Conservation (phyloP, 345 rosid genomes). For the Rubroshorea leprosula region DNA sequence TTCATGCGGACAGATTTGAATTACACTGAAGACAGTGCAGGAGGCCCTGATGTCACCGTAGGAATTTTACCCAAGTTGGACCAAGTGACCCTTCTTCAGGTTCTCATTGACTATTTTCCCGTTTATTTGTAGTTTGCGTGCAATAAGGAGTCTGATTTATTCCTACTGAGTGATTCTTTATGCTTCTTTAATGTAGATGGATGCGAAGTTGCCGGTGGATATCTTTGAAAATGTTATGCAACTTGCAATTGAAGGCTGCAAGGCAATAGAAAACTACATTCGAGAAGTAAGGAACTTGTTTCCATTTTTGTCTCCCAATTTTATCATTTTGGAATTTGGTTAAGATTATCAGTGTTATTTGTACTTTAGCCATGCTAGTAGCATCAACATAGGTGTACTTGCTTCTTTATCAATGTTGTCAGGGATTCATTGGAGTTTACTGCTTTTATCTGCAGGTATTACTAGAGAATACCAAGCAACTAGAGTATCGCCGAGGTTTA, state of each 20-base stretch:
- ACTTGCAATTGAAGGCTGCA: slow-evolving; percentile 82
- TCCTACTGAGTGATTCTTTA: not conserved
- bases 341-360: no score
- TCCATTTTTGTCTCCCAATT: not conserved
- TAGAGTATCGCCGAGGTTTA: slow-evolving; percentile 63
- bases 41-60: slow-evolving; percentile 93
- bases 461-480: slow-evolving; percentile 70
- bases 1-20: slow-evolving; percentile 53
- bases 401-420: not conserved
- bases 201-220: slow-evolving; percentile 70
- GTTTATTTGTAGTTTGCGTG: not conserved
- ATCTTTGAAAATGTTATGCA: slow-evolving; percentile 83
- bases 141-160: not conserved
- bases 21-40: slow-evolving; percentile 93
- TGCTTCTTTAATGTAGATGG: slow-evolving; percentile 55
- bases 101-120: slow-evolving; percentile 18
- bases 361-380: no score
- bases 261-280: slow-evolving; percentile 69
- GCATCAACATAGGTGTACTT: not conserved
- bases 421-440: not conserved
- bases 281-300: slow-evolving; percentile 42
- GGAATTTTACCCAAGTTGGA: slow-evolving; percentile 78
- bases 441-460: slow-evolving; percentile 43
- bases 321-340: no score
- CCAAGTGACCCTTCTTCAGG: slow-evolving; percentile 98